A percentile compares a stretch with the other conserved stretches of the same genome.
Conservation (phyloP, 352 stramenopile species). For the Phytophthora quininea region DNA sequence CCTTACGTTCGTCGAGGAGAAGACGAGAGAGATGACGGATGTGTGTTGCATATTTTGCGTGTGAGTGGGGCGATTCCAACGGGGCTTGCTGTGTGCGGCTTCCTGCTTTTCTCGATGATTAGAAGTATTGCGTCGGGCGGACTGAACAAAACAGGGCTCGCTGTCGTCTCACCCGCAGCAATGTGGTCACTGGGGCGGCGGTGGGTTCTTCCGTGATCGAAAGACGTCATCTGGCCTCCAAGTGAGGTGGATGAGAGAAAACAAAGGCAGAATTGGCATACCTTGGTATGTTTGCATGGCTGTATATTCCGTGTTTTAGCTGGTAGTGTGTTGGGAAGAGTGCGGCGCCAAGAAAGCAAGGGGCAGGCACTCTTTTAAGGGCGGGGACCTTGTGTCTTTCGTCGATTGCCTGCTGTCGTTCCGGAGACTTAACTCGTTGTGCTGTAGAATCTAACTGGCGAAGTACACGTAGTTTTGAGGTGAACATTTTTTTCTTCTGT, state of each 20-base stretch:
- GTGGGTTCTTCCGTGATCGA: conserved; percentile 65
- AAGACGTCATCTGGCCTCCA: conserved; percentile 71
- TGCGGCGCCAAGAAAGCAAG: conserved; percentile 27
- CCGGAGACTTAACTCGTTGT: conserved; percentile 17
- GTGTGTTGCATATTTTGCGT: conserved; percentile 27
- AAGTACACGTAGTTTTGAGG: conserved; percentile 4
- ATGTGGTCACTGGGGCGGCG: conserved; percentile 58
- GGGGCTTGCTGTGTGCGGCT: conserved; percentile 24
- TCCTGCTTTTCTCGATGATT: conserved; percentile 76
- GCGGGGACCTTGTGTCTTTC: conserved; percentile 28
- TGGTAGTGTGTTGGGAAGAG: conserved; percentile 30
- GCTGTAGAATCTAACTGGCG: background rate
- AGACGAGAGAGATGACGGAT: conserved; percentile 12
- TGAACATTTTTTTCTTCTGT: conserved; percentile 9
- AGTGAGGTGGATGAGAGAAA: conserved; percentile 72
- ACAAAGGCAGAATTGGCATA: conserved; percentile 25
- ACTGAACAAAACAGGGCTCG: conserved; percentile 73
- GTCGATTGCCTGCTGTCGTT: background rate
- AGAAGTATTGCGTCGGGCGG: conserved; percentile 87
- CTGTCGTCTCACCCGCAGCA: conserved; percentile 62
- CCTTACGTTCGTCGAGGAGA: conserved; percentile 1
- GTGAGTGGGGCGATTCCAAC: conserved; percentile 34
- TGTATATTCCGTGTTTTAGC: conserved; percentile 13
- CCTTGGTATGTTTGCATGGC: conserved; percentile 18
- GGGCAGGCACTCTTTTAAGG: conserved; percentile 20